phyloP scores from a whole-genome alignment of 2,329 filamentous ascomycete genomes.

The Botrytis aclada region DNA sequence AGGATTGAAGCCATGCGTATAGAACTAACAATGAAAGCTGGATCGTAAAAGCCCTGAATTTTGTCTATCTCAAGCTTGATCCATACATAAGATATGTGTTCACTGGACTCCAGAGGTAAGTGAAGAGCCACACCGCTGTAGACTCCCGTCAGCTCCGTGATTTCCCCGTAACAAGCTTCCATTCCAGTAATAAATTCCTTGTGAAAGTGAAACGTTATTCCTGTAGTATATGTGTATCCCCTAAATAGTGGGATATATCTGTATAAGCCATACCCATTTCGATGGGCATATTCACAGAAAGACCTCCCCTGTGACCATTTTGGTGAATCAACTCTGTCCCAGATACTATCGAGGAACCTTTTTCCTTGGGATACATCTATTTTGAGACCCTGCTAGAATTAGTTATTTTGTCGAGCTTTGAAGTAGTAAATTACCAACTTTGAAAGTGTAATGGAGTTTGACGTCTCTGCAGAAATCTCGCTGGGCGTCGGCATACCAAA shows the following conservation, averaged over 20 bases:
- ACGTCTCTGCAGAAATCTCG: background rate
- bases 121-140: background rate
- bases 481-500: background rate
- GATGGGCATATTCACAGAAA: background rate
- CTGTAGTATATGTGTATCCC: background rate
- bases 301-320: background rate
- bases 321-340: background rate
- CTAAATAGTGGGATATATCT: background rate
- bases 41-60: background rate
- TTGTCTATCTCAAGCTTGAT: background rate
- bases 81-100: background rate
- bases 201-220: background rate
- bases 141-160: background rate
- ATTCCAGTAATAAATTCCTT: background rate
- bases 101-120: background rate
- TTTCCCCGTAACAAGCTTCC: background rate
- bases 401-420: background rate
- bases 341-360: background rate
- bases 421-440: background rate
- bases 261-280: background rate
- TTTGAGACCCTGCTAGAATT: background rate
- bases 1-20: background rate
- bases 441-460: background rate
- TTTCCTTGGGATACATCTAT: background rate
- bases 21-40: background rate